phyloP scores from a whole-genome alignment of 306 rosid genomes.

The Comarum palustre region DNA sequence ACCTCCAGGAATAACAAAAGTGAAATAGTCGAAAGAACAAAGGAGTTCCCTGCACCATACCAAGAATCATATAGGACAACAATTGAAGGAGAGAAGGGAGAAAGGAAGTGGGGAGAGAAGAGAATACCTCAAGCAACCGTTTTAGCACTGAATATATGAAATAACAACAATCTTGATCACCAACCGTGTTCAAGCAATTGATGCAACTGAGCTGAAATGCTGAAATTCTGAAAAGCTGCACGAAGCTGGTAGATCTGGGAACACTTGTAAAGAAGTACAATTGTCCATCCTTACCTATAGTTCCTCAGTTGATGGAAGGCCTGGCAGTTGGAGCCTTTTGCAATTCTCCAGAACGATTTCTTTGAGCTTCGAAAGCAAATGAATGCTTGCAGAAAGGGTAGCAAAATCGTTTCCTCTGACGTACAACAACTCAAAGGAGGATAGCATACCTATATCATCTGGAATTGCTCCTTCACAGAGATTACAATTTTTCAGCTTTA shows the following conservation, averaged over 20 bases:
- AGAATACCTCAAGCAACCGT: neutral
- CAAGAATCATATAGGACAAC: neutral
- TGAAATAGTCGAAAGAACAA: neutral
- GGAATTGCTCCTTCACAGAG: slow-evolving; percentile 10
- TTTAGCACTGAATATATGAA: slow-evolving; percentile 1
- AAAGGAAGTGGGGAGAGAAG: neutral
- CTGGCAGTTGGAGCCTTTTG: slow-evolving; percentile 21
- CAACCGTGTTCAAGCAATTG: neutral
- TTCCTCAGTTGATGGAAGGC: slow-evolving; percentile 5
- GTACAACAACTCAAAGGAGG: neutral
- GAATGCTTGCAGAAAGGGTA: slow-evolving; percentile 11
- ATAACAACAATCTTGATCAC: neutral
- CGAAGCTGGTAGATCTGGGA: too few relatives aligned
- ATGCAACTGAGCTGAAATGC: too few relatives aligned
- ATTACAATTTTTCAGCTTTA: slow-evolving; percentile 19
- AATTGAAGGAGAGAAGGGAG: neutral
- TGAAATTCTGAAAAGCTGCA: too few relatives aligned
- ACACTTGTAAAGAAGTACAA: neutral
- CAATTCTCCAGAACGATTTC: neutral
- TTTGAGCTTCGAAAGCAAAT: slow-evolving; percentile 13
- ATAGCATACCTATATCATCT: neutral
- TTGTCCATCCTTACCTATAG: neutral
- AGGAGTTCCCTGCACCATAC: neutral
- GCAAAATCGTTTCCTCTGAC: slow-evolving; percentile 18
- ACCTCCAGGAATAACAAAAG: slow-evolving; percentile 2